These are phyloP conservation scores for Fragaria iinumae DNA, from an alignment of 306 rosid species.

Conservation along the genomic window DNA sequence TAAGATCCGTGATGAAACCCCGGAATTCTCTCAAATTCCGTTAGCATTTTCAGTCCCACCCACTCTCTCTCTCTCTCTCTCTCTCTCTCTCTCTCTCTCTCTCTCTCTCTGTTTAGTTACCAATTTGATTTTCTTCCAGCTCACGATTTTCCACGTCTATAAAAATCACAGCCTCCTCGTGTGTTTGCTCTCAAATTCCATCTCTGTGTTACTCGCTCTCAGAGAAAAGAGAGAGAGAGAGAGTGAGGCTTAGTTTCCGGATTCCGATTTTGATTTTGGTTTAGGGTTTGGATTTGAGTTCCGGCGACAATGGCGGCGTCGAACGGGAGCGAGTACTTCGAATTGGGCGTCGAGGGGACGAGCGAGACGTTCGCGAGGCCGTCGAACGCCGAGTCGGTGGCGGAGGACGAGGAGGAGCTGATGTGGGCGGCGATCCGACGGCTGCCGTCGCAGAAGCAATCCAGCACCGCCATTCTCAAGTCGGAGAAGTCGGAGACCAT, in stretches of 20 bases:
- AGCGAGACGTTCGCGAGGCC: slow-evolving; percentile 51
- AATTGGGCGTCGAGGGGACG: slow-evolving; percentile 26
- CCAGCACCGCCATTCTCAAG: slow-evolving; percentile 49
- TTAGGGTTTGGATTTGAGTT: neutral
- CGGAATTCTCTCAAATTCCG: neutral
- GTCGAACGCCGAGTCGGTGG: slow-evolving; percentile 62
- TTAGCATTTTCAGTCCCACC: neutral
- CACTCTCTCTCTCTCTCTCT: neutral
- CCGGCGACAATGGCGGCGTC: slow-evolving; percentile 61
- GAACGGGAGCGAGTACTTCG: slow-evolving; percentile 77
- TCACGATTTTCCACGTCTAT: neutral
- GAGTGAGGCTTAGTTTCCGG: neutral
- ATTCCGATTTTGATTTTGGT: neutral
- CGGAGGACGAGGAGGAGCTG: slow-evolving; percentile 63
- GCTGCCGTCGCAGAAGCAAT: slow-evolving; percentile 56
- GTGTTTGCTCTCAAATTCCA: neutral
- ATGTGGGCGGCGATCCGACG: slow-evolving; percentile 68
- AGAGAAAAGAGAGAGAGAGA: neutral
- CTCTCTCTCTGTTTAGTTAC: too few species aligned
- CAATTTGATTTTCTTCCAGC: neutral
- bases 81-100: neutral
- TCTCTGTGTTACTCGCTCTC: neutral
- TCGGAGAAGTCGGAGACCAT: slow-evolving; percentile 31
- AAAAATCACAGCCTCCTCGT: neutral
- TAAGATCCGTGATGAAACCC: neutral